Conservation (phyloP, 495 filamentous ascomycete genomes). For the Annulohypoxylon nitens region DNA sequence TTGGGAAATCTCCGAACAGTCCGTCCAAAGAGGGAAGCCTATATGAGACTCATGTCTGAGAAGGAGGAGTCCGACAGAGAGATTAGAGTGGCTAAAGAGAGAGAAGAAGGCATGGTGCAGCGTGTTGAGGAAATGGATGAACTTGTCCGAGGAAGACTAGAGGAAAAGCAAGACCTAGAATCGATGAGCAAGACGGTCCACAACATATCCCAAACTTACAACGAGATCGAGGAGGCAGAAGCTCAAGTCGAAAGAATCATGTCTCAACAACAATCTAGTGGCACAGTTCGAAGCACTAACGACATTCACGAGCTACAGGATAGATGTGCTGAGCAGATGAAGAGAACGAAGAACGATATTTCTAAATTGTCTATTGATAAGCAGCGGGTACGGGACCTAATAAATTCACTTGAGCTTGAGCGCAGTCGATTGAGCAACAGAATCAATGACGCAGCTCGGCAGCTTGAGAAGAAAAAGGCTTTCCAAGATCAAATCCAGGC, state of each 20-base stretch:
- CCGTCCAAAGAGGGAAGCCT: constrained; percentile 77
- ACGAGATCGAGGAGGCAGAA: constrained; percentile 76
- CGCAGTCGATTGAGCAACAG: constrained; percentile 75
- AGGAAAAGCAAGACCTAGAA: constrained; percentile 80
- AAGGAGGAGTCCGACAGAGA: constrained; percentile 77
- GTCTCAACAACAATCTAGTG: constrained; percentile 76
- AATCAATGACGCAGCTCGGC: constrained; percentile 74
- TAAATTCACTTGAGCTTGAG: constrained; percentile 78
- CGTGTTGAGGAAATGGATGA: constrained; percentile 81
- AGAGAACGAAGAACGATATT: constrained; percentile 71
- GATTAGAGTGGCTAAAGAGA: constrained; percentile 62
- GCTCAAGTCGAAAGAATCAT: constrained; percentile 77
- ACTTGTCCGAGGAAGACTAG: constrained; percentile 71
- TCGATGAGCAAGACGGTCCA: constrained; percentile 78
- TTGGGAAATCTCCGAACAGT: constrained; percentile 70
- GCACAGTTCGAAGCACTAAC: constrained; percentile 75
- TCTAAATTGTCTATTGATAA: constrained; percentile 74
- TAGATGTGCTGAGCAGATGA: constrained; percentile 73
- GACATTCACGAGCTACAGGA: constrained; percentile 85
- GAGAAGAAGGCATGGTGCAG: constrained; percentile 71
- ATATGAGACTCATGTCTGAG: constrained; percentile 75
- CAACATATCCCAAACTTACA: constrained; percentile 77
- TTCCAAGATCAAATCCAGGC: constrained; percentile 78
- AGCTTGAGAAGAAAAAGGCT: constrained; percentile 81
- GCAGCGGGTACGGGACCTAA: constrained; percentile 75